Evolutionary conservation across 2,329 filamentous ascomycete species (phyloP).

Genomic region (Biscogniauxia mediterranea): DNA sequence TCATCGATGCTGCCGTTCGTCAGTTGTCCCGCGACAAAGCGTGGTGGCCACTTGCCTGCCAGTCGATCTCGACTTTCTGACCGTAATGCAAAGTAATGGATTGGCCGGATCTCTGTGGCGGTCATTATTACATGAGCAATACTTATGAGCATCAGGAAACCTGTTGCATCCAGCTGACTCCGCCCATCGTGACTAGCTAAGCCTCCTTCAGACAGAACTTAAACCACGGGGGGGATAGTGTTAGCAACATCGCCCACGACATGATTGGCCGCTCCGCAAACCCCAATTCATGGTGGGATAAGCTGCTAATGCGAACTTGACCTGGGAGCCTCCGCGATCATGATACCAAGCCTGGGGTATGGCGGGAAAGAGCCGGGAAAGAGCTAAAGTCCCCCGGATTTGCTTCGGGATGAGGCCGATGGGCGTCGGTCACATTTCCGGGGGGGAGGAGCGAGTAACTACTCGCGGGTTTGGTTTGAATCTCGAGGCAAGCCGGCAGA

Average conservation of each 20-base stretch:
- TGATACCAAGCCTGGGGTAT: slow-evolving; percentile 8
- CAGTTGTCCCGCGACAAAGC: background rate
- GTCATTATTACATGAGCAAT: background rate
- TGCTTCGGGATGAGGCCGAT: background rate
- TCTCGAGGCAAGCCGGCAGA: slow-evolving; percentile 3
- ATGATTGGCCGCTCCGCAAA: slow-evolving; percentile 28
- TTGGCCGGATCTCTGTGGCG: background rate
- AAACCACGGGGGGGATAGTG: slow-evolving; percentile 10
- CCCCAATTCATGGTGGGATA: slow-evolving; percentile 18
- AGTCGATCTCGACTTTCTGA: background rate
- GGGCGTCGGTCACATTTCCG: background rate
- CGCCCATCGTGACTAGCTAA: background rate
- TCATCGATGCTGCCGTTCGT: background rate
- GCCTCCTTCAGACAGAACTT: slow-evolving; percentile 9
- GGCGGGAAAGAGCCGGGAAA: slow-evolving; percentile 1
- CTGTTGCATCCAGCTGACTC: background rate
- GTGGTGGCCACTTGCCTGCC: too few species aligned
- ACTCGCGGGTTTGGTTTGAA: background rate
- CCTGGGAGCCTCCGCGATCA: slow-evolving; percentile 21
- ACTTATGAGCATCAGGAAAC: background rate
- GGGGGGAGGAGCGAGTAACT: background rate
- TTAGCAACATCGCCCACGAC: slow-evolving; percentile 7
- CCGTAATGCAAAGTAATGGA: background rate
- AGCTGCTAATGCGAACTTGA: slow-evolving; percentile 14
- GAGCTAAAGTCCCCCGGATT: slow-evolving; percentile 17